Conservation (phyloP, 2,329 filamentous ascomycete genomes). For the Trichoderma koningiopsis region DNA sequence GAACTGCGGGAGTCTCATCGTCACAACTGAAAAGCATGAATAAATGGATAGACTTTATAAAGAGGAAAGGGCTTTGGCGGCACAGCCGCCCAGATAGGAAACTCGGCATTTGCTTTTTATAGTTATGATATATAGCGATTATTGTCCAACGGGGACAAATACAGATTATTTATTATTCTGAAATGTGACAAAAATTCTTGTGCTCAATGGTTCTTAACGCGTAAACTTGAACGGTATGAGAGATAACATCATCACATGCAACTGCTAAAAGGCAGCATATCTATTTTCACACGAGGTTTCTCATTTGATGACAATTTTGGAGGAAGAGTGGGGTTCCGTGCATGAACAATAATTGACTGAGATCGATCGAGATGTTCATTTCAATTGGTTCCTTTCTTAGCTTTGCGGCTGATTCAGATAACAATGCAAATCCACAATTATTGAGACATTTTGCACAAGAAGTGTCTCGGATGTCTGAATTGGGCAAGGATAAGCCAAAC, state of each 20-base stretch:
- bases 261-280: not conserved
- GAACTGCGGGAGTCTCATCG: not conserved
- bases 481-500: not conserved
- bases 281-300: not conserved
- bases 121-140: constrained; percentile 2
- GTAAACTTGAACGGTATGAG: too few relatives aligned
- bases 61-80: not conserved
- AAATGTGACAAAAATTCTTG: not conserved
- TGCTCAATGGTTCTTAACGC: too few relatives aligned
- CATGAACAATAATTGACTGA: not conserved
- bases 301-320: not conserved
- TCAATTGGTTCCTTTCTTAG: not conserved
- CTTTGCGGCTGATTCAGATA: not conserved
- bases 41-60: constrained; percentile 1
- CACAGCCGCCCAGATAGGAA: not conserved
- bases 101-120: not conserved
- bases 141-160: not conserved
- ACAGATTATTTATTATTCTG: not conserved
- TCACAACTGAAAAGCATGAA: not conserved
- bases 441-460: not conserved
- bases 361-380: not conserved
- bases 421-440: not conserved
- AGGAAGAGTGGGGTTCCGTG: not conserved
- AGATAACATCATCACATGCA: too few relatives aligned
- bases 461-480: not conserved